Percentiles rank a stretch among this genome's conserved stretches.
Evolutionary conservation across 2,329 filamentous ascomycete species (phyloP).

Genomic region (Sarocladium kiliense): DNA sequence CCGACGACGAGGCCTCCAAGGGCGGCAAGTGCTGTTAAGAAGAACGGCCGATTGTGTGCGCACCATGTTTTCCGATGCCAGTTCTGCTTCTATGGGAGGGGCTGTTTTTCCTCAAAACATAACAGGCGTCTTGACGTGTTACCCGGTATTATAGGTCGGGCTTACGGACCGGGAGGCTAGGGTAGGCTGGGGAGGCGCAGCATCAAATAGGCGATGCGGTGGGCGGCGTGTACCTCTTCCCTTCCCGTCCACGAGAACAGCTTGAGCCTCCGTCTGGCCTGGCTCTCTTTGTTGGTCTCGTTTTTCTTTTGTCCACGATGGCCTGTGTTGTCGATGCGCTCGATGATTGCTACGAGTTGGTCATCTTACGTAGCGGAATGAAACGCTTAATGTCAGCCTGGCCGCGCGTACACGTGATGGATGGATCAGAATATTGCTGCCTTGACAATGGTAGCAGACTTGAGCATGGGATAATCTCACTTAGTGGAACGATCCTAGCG

Average conservation of each 20-base stretch:
- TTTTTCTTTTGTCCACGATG: constrained; percentile 26
- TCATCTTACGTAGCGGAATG: constrained; percentile 34
- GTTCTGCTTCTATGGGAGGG: constrained; percentile 9
- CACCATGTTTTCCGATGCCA: constrained; percentile 4
- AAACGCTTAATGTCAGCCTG: constrained; percentile 21
- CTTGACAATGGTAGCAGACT: too few relatives aligned
- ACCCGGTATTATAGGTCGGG: constrained; percentile 25
- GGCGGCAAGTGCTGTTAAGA: constrained; percentile 74
- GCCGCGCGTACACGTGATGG: constrained; percentile 9
- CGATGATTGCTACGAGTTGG: constrained; percentile 30
- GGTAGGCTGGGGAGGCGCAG: constrained; percentile 14
- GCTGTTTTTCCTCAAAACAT: constrained; percentile 15
- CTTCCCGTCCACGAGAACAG: background rate
- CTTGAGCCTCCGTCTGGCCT: background rate
- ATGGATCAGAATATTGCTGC: background rate
- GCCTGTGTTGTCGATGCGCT: constrained; percentile 30
- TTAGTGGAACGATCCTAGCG: too few relatives aligned
- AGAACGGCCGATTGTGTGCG: constrained; percentile 11
- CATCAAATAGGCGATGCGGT: constrained; percentile 21
- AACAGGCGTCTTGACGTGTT: constrained; percentile 28
- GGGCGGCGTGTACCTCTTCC: constrained; percentile 1
- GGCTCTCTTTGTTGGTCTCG: constrained; percentile 27
- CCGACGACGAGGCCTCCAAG: constrained; percentile 71
- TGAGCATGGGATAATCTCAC: too few relatives aligned
- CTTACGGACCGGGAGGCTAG: constrained; percentile 2